These are phyloP conservation scores for Cladobotryum protrusum DNA, from an alignment of 2,329 filamentous ascomycete species.

Conservation along the genomic window DNA sequence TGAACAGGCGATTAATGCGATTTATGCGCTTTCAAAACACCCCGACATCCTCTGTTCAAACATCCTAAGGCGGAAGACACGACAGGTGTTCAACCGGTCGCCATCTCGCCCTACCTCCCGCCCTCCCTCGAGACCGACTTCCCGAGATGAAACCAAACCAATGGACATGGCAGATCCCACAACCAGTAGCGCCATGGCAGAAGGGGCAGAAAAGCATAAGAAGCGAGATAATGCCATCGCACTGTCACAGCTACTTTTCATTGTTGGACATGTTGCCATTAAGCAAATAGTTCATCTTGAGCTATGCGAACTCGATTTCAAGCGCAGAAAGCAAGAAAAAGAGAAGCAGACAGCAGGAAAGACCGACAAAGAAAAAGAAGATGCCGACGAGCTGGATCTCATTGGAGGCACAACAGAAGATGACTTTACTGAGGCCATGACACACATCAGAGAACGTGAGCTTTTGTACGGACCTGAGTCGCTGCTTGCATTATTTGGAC, in stretches of 20 bases:
- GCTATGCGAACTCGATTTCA: conserved; percentile 96
- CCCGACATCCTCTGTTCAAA: conserved; percentile 91
- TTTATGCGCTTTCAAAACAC: conserved; percentile 89
- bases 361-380: conserved; percentile 50
- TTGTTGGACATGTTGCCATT: conserved; percentile 93
- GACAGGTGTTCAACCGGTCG: conserved; percentile 60
- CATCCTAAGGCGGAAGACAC: conserved; percentile 80
- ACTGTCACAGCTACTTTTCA: conserved; percentile 86
- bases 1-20: conserved; percentile 92
- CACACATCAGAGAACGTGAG: conserved; percentile 77
- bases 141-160: conserved; percentile 39
- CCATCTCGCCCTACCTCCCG: conserved; percentile 38
- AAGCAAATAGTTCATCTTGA: conserved; percentile 99
- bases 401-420: conserved; percentile 96
- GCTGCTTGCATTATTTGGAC: conserved; percentile 83
- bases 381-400: conserved; percentile 85
- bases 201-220: conserved; percentile 36
- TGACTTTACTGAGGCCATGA: conserved; percentile 82
- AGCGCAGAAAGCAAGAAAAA: conserved; percentile 86
- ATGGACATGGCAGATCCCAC: conserved; percentile 26
- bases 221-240: conserved; percentile 63
- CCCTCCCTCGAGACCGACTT: conserved; percentile 27
- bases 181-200: conserved; percentile 18
- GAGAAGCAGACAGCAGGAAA: conserved; percentile 56
- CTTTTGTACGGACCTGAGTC: conserved; percentile 76